Percentiles rank a stretch among this genome's conserved stretches.
Conservation (phyloP, 257 asterid genomes). For the Solanum bulbocastanum region DNA sequence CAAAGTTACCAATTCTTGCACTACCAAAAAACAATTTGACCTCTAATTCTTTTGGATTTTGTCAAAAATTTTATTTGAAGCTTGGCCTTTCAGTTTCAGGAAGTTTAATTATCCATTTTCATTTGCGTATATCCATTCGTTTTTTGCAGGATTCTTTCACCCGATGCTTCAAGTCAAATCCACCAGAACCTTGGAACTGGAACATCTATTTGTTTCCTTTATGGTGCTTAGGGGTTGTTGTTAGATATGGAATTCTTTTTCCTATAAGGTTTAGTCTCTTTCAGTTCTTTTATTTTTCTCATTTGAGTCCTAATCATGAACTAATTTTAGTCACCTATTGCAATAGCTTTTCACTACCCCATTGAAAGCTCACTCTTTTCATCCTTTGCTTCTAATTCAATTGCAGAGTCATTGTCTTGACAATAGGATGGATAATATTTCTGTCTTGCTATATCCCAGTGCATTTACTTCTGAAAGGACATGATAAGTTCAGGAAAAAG, state of each 20-base stretch:
- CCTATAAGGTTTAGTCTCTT: slow-evolving; percentile 52
- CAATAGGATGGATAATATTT: slow-evolving; percentile 89
- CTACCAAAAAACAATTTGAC: background rate
- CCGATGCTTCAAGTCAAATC: slow-evolving; percentile 92
- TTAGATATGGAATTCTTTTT: slow-evolving; percentile 82
- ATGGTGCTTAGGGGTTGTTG: slow-evolving; percentile 92
- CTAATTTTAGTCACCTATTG: background rate
- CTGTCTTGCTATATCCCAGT: slow-evolving; percentile 94
- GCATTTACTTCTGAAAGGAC: slow-evolving; percentile 79
- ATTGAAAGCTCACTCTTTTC: background rate
- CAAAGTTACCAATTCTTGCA: background rate
- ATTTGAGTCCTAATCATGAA: background rate
- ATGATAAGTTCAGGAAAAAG: slow-evolving; percentile 69
- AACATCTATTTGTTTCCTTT: slow-evolving; percentile 80
- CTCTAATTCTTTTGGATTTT: background rate
- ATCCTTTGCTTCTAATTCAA: background rate
- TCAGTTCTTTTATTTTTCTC: background rate
- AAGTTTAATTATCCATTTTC: background rate
- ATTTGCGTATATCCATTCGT: background rate
- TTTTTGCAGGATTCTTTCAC: slow-evolving; percentile 80
- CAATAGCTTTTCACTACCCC: background rate
- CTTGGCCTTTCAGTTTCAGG: background rate
- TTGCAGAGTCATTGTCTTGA: slow-evolving; percentile 80
- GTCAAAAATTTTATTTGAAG: background rate
- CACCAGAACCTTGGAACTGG: slow-evolving; percentile 99